Percentiles rank a stretch among this genome's conserved stretches.
phyloP scores from a whole-genome alignment of 1,139 yeast genomes.

The Kodamaea alishanica region DNA sequence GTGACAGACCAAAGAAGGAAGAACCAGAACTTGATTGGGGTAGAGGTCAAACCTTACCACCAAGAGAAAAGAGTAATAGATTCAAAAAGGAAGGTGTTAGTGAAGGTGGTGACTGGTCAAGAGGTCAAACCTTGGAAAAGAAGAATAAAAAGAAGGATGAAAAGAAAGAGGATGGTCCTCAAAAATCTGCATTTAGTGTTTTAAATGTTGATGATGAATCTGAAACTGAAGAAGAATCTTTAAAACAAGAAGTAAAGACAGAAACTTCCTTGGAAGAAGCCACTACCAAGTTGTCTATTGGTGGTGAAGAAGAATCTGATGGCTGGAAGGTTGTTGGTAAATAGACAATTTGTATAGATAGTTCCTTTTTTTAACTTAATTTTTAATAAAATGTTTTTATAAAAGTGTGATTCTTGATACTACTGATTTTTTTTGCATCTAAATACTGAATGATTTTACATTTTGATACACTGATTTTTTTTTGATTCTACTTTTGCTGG shows the following conservation, averaged over 20 bases:
- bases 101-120: constrained; percentile 10
- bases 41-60: constrained; percentile 25
- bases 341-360: constrained; percentile 9
- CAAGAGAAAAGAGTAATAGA: constrained; percentile 30
- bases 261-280: constrained; percentile 26
- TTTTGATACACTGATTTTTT: too few relatives aligned
- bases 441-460: too few relatives aligned
- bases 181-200: constrained; percentile 62
- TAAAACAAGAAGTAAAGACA: constrained; percentile 19
- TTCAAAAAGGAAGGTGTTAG: constrained; percentile 3
- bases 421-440: too few relatives aligned
- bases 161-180: constrained; percentile 29
- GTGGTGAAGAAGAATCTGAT: constrained; percentile 36
- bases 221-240: constrained; percentile 55
- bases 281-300: constrained; percentile 41
- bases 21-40: constrained; percentile 34
- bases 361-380: neutral
- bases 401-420: neutral
- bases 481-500: too few relatives aligned
- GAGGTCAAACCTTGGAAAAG: constrained; percentile 7
- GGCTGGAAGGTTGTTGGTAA: constrained; percentile 69
- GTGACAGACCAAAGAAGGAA: constrained; percentile 27
- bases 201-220: constrained; percentile 57
- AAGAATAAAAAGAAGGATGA: constrained; percentile 7
- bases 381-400: neutral